Conservation (phyloP, 345 rosid species). For the Boechera retrofracta region DNA sequence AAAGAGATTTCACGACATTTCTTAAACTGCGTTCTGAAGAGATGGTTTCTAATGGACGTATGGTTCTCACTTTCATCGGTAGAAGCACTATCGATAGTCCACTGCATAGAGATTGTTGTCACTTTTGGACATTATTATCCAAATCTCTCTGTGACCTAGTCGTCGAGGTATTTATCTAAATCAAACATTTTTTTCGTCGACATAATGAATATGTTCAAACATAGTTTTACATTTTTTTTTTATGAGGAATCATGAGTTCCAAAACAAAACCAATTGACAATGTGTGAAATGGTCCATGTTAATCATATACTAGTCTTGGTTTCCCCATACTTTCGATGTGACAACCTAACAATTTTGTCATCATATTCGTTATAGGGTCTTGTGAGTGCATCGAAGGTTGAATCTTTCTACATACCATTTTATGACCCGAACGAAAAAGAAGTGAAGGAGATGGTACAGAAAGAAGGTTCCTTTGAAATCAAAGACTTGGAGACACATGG, state of each 20-base stretch:
- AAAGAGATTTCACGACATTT: conserved; percentile 51
- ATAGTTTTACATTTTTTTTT: neutral
- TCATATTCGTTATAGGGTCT: conserved; percentile 38
- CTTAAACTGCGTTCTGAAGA: conserved; percentile 49
- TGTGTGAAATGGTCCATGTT: neutral
- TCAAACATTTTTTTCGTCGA: neutral
- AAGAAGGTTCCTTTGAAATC: conserved; percentile 48
- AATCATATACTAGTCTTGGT: neutral
- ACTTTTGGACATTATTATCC: conserved; percentile 44
- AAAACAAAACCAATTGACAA: neutral
- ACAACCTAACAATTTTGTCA: neutral
- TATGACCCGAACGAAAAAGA: conserved; percentile 44
- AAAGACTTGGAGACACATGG: conserved; percentile 28
- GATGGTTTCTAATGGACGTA: conserved; percentile 46
- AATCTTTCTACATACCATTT: conserved; percentile 48
- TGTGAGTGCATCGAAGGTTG: conserved; percentile 44
- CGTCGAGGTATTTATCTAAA: conserved; percentile 41
- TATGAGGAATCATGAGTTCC: no score
- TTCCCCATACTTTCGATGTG: neutral
- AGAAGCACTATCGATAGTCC: conserved; percentile 42
- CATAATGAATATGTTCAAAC: neutral
- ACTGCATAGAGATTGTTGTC: conserved; percentile 44
- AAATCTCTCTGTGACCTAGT: conserved; percentile 47
- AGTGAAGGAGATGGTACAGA: conserved; percentile 30
- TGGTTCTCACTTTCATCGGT: conserved; percentile 50